These are phyloP conservation scores for Diaporthe sp. DNA, from an alignment of 2,329 filamentous ascomycete species.

Conservation along the genomic window DNA sequence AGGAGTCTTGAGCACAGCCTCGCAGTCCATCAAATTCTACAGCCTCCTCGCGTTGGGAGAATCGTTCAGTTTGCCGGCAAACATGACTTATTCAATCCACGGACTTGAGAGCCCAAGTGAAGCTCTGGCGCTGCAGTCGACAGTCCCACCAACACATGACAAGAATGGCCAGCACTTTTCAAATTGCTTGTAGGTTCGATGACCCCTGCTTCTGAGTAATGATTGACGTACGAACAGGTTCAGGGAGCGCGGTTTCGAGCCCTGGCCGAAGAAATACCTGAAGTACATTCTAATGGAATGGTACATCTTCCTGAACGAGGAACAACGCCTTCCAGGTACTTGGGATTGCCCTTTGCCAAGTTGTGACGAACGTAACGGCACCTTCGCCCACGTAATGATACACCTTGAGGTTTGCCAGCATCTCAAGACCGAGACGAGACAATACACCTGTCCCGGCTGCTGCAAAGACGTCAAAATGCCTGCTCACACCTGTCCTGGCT, in stretches of 20 bases:
- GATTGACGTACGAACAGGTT: background rate
- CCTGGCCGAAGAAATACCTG: background rate
- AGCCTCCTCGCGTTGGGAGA: background rate
- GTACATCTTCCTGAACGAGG: background rate
- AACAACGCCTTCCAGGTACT: no score
- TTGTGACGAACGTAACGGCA: background rate
- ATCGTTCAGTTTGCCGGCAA: background rate
- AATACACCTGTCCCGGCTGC: background rate
- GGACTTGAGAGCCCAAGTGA: background rate
- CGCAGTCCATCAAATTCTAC: background rate
- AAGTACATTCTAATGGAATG: background rate
- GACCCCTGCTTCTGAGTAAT: background rate
- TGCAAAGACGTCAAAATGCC: background rate
- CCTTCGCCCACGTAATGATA: background rate
- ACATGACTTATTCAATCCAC: background rate
- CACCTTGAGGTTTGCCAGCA: background rate
- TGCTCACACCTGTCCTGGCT: background rate
- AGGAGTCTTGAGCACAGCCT: background rate
- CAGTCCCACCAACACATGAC: background rate
- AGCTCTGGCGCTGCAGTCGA: background rate
- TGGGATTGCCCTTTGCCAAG: background rate
- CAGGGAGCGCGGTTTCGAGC: background rate
- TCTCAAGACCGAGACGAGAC: background rate
- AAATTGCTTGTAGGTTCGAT: background rate
- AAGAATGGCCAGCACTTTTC: background rate